Evolutionary conservation across 345 rosid species (phyloP), one percentile per base, ranked within the genome.

Genomic region (Garcia nutans): DNA sequence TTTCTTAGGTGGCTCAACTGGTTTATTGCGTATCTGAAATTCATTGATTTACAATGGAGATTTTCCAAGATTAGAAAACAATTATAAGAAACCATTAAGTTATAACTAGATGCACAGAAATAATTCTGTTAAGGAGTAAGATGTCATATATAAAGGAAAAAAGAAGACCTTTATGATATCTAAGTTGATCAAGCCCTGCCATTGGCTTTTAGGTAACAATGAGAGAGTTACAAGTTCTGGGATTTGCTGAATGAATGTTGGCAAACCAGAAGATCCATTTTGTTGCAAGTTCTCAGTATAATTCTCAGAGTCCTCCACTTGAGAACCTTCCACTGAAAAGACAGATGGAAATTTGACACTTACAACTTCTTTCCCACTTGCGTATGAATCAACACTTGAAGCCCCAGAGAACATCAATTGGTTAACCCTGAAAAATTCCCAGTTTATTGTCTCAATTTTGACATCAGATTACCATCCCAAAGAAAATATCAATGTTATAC

Each of bases 141-240:
- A 44, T 11, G 41, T 55, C 28, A 8, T 15, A 12, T 11, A 6
- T 3, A n/a, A 63, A 15, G 16, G 15, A 75, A 70, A 67, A 31
- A 59, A 23, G n/a, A 63, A 59, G 23, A 96, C 99, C 97, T 93
- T 96, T 82, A 93, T 96, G 66, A 92, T 89, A 82, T 93, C 98
- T 80, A 96, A 86, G 88, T 92, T 96, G 84, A 96, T 85, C 90
- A 93, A 84, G 81, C 97, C 86, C 76, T 96, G 98, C 99, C 98
- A 96, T 73, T 96, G 98, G 88, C 93, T 91, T 80, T 91, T 96
- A 26, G 97, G 98, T 87, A 96, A 85, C 54, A 93, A 73, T 45
- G 97, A 96, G 45, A 93, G 91, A 60, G 97, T 96, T 71, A 93
- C 97, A 73, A 93, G 94, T 74, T 91, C 97, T 2, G 98, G 99